Conservation (phyloP, 805 yeast species). For the Suhomyces sp. region DNA sequence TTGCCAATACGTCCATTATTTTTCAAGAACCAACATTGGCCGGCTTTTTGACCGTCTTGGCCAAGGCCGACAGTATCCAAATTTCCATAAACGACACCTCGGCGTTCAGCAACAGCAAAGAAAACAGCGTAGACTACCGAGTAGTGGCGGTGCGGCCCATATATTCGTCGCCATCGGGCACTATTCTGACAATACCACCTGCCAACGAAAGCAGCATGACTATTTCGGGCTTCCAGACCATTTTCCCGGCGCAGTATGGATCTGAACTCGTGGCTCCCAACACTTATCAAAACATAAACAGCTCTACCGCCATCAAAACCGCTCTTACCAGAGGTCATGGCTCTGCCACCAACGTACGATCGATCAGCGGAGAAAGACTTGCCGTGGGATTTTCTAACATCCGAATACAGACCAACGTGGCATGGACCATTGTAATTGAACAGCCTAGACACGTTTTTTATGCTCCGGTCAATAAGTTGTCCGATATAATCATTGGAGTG, state of each 20-base stretch:
- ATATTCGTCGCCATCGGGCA: slow-evolving; percentile 17
- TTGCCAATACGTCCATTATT: slow-evolving; percentile 67
- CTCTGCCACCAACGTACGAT: slow-evolving; percentile 24
- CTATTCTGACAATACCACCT: background rate
- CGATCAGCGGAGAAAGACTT: slow-evolving; percentile 20
- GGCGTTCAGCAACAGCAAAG: background rate
- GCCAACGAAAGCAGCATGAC: slow-evolving; percentile 27
- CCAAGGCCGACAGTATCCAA: slow-evolving; percentile 33
- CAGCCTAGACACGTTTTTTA: slow-evolving; percentile 59
- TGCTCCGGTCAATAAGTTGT: slow-evolving; percentile 59
- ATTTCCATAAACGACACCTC: slow-evolving; percentile 24
- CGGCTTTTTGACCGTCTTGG: slow-evolving; percentile 65
- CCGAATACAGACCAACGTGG: slow-evolving; percentile 29
- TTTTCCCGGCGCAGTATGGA: slow-evolving; percentile 24
- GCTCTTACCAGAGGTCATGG: slow-evolving; percentile 31
- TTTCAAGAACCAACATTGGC: slow-evolving; percentile 55
- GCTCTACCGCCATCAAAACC: slow-evolving; percentile 23
- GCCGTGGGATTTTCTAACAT: slow-evolving; percentile 37
- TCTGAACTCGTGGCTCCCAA: slow-evolving; percentile 16
- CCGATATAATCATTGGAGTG: slow-evolving; percentile 71
- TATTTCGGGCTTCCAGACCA: slow-evolving; percentile 46
- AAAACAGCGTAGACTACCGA: slow-evolving; percentile 20
- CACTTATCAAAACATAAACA: slow-evolving; percentile 23
- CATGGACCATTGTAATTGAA: slow-evolving; percentile 74
- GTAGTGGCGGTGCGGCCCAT: slow-evolving; percentile 34